A percentile compares a stretch with the other conserved stretches of the same genome.
These are phyloP conservation scores for Chrysanthemum makinoi DNA, from an alignment of 129 eudicot genomes.

Conservation along the genomic window DNA sequence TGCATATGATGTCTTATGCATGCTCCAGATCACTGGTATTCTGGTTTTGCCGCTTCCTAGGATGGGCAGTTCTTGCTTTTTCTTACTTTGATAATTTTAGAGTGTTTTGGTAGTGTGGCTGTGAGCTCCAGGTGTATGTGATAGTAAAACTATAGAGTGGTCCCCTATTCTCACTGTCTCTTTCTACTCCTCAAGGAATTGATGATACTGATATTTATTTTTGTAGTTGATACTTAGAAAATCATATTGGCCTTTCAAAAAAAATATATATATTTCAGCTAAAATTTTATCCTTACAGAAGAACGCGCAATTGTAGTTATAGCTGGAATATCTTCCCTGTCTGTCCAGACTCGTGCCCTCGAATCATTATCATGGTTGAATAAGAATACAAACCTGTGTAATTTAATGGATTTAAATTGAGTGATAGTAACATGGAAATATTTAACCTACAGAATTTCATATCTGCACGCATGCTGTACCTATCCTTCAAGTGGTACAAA, in stretches of 20 bases:
- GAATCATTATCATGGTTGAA: slow-evolving; percentile 88
- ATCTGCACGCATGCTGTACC: slow-evolving; percentile 32
- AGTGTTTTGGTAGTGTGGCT: too few species aligned
- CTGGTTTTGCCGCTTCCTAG: too few species aligned
- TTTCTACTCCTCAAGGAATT: too few species aligned
- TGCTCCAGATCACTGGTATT: too few species aligned
- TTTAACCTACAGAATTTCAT: neutral
- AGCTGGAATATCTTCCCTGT: slow-evolving; percentile 88
- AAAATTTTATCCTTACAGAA: slow-evolving; percentile 53
- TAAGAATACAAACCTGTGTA: slow-evolving; percentile 69
- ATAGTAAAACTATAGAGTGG: too few species aligned
- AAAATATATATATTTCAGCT: neutral
- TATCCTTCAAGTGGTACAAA: slow-evolving; percentile 73
- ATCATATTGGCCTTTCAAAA: neutral
- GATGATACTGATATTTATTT: too few species aligned
- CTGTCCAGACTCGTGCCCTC: slow-evolving; percentile 95
- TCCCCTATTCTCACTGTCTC: too few species aligned
- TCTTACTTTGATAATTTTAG: too few species aligned
- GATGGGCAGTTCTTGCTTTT: too few species aligned
- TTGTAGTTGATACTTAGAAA: too few species aligned
- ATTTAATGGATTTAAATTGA: neutral
- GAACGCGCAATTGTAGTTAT: slow-evolving; percentile 91
- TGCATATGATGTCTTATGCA: too few species aligned
- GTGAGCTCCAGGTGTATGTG: too few species aligned
- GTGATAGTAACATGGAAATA: neutral